Evolutionary conservation across 495 filamentous ascomycete genomes (phyloP), one percentile per base, ranked within the genome.

Genomic region (Trichoderma asperelloides): DNA sequence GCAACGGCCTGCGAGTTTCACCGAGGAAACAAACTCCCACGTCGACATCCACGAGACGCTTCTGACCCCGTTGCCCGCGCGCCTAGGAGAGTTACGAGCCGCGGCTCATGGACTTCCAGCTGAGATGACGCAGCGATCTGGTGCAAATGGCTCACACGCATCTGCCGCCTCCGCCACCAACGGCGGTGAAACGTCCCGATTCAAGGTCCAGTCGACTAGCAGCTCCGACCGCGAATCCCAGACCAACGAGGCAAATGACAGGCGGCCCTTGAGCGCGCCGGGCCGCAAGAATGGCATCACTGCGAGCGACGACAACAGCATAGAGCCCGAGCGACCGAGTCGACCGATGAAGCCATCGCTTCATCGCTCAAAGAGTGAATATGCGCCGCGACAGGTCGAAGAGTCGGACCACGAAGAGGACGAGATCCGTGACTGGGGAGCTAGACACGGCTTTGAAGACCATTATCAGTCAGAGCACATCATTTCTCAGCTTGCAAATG

Each of bases 281-380:
- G 69, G 69, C 63, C 39, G 63, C 49, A 68, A 70, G 28, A 62
- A 68, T 25, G 51, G 43, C 33, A n/a, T 55, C 39, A 21, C 67
- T 16, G 23, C 64, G 27, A 23, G 23, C 33, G 40, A 23, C 37
- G 30, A 62, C 45, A 47, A 8, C n/a, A 27, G 41, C 43, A 15
- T 60, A 2, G 55, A 60, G 49, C 7, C 60, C 37, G 68, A 66
- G 25, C 51, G 67, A n/a, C 55, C 45, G 37, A 47, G 63, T 45
- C 74, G 76, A 67, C 74, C 84, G 62, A 74, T 83, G 63, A 84
- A 86, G 65, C 84, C 85, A 8, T 79, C 81, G 39, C 74, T 93
- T 37, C 81, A 87, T 64, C 81, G 91, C 69, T 87, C 90, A 37
- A 91, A 85, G 75, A 93, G 87, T 75, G 90, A 93, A 69, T 87